Percentiles rank a stretch among this genome's conserved stretches.
These are phyloP conservation scores for Triangularia setosa DNA, from an alignment of 2,329 filamentous ascomycete genomes.

Conservation along the genomic window DNA sequence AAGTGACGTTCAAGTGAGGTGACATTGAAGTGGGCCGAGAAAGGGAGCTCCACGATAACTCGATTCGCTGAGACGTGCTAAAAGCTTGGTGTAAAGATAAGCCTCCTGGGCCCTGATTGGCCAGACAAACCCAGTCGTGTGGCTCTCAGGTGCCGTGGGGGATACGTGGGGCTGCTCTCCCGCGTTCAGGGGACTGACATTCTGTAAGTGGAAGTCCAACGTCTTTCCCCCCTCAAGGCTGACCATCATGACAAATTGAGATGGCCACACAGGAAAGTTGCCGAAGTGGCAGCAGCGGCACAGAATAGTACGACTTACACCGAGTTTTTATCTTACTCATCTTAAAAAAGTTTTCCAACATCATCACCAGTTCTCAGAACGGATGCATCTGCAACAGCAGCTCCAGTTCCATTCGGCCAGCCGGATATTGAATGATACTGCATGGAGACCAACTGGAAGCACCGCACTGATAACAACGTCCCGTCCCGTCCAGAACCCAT, in stretches of 20 bases:
- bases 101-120: slow-evolving; percentile 10
- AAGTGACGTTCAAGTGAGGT: background rate
- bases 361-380: background rate
- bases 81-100: slow-evolving; percentile 22
- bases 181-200: background rate
- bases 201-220: background rate
- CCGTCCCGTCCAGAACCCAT: background rate
- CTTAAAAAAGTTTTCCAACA: background rate
- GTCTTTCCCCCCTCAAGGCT: background rate
- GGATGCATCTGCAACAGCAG: background rate
- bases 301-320: background rate
- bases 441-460: background rate
- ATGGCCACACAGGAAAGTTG: background rate
- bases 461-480: background rate
- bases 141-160: slow-evolving; percentile 3
- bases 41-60: slow-evolving; percentile 1
- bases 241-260: background rate
- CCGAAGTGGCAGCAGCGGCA: background rate
- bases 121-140: background rate
- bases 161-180: background rate
- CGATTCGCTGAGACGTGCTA: slow-evolving; percentile 12
- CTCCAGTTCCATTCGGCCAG: background rate
- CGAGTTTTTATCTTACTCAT: background rate
- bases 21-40: background rate
- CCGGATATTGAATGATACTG: background rate